These are phyloP conservation scores for Thelonectria rubi DNA, from an alignment of 2,329 filamentous ascomycete species.

Conservation along the genomic window DNA sequence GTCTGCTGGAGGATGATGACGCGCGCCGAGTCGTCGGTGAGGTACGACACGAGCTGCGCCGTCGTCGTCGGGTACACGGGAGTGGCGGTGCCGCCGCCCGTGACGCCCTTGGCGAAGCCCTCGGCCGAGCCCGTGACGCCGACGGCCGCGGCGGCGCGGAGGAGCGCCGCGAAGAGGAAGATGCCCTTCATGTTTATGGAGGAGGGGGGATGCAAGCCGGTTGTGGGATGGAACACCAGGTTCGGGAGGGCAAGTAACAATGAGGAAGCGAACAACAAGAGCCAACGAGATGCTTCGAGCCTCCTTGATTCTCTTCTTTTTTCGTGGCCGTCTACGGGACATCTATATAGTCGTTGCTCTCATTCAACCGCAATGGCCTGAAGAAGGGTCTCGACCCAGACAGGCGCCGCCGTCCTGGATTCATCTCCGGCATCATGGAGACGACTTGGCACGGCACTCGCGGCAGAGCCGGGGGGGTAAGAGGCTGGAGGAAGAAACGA, in stretches of 20 bases:
- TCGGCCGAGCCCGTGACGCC: conserved; percentile 51
- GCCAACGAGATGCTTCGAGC: neutral
- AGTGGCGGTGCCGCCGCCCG: conserved; percentile 65
- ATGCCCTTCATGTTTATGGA: conserved; percentile 25
- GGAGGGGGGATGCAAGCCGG: too few species aligned
- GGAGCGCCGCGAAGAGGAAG: conserved; percentile 39
- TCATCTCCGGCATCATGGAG: conserved; percentile 12
- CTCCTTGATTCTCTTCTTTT: neutral
- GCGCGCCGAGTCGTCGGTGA: conserved; percentile 61
- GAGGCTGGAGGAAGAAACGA: neutral
- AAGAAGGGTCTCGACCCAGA: neutral
- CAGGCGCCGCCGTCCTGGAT: conserved; percentile 6
- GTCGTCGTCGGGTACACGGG: conserved; percentile 63
- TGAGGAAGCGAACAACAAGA: conserved; percentile 9
- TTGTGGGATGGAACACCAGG: neutral
- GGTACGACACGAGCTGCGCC: conserved; percentile 66
- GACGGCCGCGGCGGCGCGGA: conserved; percentile 52
- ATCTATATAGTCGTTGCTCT: neutral
- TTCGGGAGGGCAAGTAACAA: neutral
- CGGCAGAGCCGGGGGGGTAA: conserved; percentile 26
- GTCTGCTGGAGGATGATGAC: conserved; percentile 67
- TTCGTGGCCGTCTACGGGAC: neutral
- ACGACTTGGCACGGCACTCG: conserved; percentile 33
- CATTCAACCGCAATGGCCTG: neutral
- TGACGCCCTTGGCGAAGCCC: conserved; percentile 61